Conservation (phyloP, 306 rosid genomes). For the Medicago ruthenica region DNA sequence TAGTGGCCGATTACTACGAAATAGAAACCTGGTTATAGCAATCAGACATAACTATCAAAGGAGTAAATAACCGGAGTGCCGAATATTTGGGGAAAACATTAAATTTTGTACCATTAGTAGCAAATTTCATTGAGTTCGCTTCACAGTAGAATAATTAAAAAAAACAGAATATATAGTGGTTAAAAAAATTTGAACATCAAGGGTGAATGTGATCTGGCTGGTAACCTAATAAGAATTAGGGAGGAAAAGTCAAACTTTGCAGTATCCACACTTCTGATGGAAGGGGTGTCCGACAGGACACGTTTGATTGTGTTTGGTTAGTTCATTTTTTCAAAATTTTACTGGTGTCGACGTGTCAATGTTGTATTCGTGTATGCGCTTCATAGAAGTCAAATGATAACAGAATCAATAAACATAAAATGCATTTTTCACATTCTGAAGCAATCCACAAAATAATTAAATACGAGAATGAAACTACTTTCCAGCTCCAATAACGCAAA, state of each 20-base stretch:
- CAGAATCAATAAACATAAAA: conserved; percentile 24
- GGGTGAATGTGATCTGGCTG: neutral
- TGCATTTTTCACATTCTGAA: conserved; percentile 1
- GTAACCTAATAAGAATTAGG: neutral
- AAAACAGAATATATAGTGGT: conserved; percentile 10
- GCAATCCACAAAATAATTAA: conserved; percentile 18
- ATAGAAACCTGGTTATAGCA: neutral
- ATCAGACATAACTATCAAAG: conserved; percentile 15
- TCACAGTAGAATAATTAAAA: conserved; percentile 8
- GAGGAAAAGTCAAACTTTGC: neutral
- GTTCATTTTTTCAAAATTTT: too few species aligned
- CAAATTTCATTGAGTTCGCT: conserved; percentile 23
- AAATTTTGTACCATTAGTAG: conserved; percentile 1
- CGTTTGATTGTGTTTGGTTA: too few species aligned
- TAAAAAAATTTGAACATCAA: conserved; percentile 12
- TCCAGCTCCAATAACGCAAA: conserved; percentile 11
- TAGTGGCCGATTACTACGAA: conserved; percentile 9
- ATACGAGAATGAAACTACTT: conserved; percentile 8
- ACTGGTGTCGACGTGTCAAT: too few species aligned
- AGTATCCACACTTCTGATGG: too few species aligned
- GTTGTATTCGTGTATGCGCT: too few species aligned
- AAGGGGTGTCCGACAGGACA: too few species aligned
- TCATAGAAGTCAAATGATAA: neutral
- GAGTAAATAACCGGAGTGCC: conserved; percentile 2
- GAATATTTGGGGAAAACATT: neutral